These are phyloP conservation scores for Ophiosphaerella narmari DNA, from an alignment of 2,329 filamentous ascomycete species.

Conservation along the genomic window DNA sequence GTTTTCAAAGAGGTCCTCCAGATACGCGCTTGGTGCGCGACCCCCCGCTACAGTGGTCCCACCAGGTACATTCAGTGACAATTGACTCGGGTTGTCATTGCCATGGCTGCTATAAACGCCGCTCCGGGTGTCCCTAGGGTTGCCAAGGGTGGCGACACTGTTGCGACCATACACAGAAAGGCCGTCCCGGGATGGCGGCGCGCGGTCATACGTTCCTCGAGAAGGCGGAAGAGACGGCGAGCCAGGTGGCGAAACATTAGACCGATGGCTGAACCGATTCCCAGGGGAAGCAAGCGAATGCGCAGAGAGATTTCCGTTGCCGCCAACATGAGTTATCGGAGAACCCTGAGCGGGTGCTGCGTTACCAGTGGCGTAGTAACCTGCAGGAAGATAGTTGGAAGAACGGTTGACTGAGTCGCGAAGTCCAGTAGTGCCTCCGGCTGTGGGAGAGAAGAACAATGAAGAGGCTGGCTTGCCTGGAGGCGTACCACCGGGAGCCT, in stretches of 20 bases:
- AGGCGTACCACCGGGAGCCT: constrained; percentile 25
- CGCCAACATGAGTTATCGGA: constrained; percentile 51
- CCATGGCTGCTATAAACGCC: constrained; percentile 35
- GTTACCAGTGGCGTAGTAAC: constrained; percentile 80
- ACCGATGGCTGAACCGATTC: constrained; percentile 41
- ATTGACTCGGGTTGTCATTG: constrained; percentile 62
- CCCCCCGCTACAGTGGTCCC: constrained; percentile 57
- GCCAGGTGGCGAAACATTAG: constrained; percentile 40
- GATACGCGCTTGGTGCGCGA: constrained; percentile 82
- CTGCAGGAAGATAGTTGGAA: constrained; percentile 84
- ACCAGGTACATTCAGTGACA: constrained; percentile 65
- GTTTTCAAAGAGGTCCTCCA: constrained; percentile 87
- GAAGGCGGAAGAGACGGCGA: constrained; percentile 44
- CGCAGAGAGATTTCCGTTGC: constrained; percentile 39
- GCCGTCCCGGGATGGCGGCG: constrained; percentile 40
- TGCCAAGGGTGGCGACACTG: constrained; percentile 42
- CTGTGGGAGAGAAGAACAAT: constrained; percentile 95
- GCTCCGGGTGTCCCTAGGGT: constrained; percentile 38
- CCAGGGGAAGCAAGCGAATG: constrained; percentile 35
- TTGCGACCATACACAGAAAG: constrained; percentile 42
- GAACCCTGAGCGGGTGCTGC: constrained; percentile 51
- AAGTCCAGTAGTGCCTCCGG: constrained; percentile 59
- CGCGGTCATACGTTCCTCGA: constrained; percentile 39
- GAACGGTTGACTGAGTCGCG: constrained; percentile 61
- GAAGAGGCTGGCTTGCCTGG: constrained; percentile 50